A percentile compares a stretch with the other conserved stretches of the same genome.
Evolutionary conservation across 2,329 filamentous ascomycete species (phyloP).

Genomic region (Curvularia sp.): DNA sequence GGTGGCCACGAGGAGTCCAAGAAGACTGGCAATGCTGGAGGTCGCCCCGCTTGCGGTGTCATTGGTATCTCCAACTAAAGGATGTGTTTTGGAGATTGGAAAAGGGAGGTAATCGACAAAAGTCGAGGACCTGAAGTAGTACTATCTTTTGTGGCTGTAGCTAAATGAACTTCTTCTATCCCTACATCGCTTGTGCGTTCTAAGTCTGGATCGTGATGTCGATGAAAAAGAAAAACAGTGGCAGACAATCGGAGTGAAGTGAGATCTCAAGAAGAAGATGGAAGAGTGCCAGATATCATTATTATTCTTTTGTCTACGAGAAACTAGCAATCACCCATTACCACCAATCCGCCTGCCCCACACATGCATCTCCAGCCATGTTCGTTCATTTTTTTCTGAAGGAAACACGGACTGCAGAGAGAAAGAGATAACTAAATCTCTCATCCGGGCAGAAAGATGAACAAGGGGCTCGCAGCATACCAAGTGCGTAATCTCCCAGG

Average conservation of each 20-base stretch:
- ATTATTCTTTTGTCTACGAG: neutral
- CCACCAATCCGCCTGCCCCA: neutral
- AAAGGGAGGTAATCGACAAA: neutral
- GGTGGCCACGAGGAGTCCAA: slow-evolving; percentile 92
- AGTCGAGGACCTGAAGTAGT: neutral
- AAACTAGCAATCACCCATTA: slow-evolving; percentile 2
- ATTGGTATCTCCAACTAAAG: slow-evolving; percentile 74
- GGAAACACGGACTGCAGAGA: no score
- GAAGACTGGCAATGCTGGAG: slow-evolving; percentile 96
- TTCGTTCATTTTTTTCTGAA: neutral
- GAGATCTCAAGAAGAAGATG: no score
- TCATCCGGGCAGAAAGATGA: slow-evolving; percentile 1
- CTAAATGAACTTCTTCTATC: neutral
- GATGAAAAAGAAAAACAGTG: neutral
- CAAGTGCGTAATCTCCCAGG: no score
- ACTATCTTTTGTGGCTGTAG: neutral
- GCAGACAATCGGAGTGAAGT: neutral
- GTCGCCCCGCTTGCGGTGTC: slow-evolving; percentile 93
- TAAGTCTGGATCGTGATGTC: neutral
- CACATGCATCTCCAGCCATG: slow-evolving; percentile 1
- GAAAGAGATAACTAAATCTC: slow-evolving; percentile 16
- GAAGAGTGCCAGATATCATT: neutral
- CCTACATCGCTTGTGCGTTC: neutral
- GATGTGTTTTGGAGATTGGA: neutral
- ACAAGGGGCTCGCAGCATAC: no score